Base-by-base conservation (phyloP, 2,329 filamentous ascomycete species). In the Rugonectria rugulosa region DNA sequence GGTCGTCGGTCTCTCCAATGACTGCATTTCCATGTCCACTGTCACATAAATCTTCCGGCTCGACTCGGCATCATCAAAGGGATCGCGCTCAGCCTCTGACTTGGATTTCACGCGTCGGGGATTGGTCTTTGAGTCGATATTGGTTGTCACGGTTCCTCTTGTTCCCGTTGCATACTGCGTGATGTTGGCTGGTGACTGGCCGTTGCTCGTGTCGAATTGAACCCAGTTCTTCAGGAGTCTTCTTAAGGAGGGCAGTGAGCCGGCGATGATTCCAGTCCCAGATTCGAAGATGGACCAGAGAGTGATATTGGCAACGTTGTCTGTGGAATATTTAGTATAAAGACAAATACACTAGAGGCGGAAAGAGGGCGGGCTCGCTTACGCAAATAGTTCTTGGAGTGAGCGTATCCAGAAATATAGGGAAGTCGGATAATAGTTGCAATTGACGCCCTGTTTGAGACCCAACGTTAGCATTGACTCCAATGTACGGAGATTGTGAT, bases 281-380 rank as follows among this genome's bases (percentile, higher is more conserved):
- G 58, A 64, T 29, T 64, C 61, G 1, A 64, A 9, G 2, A 52
- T 48, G 2, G 61, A 62, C 61, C 61, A 64, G 1, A 64, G 14
- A 2, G 53, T 34, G 2, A 57, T 60, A 5, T 59, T 42, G 2
- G 42, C 34, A 2, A 59, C 48, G 5, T 63, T 24, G 2, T 63
- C 61, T 63, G 14, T 10, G 27, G 23, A 23, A 12, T n/a, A 20
- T 1, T 2, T 1, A 2, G 5, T 10, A 12, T 15, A 50, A 17
- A 51, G 41, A 11, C 10, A 21, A 6, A 8, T 12, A 27, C 8
- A 9, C 32, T 19, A 10, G 21, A 37, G 5, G 20, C 19, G 1
- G 14, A 1, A n/a, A 10, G 6, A 14, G 17, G 17, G 32, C 32
- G 10, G 14, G 32, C n/a, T n/a, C 19, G 52, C 60, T 23, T 5